Conservation (phyloP, 768 basidiomycete species). For the Mycena olivaceomarginata region DNA sequence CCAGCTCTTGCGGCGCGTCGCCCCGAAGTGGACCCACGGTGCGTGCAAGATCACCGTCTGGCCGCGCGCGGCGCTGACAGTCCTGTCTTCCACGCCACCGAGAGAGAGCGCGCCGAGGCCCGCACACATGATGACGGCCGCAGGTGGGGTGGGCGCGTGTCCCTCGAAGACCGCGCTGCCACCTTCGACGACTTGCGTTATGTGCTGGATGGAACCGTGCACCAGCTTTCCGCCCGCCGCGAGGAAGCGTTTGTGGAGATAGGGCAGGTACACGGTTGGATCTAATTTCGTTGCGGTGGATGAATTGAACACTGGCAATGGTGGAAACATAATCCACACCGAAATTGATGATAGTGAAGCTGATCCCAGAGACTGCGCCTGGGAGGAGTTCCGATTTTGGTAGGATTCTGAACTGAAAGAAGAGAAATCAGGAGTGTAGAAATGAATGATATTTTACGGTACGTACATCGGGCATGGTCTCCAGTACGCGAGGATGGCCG, state of each 20-base stretch:
- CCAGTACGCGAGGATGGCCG: constrained; percentile 47
- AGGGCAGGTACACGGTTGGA: constrained; percentile 76
- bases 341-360: constrained; percentile 34
- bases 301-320: too few relatives aligned
- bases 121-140: constrained; percentile 44
- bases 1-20: constrained; percentile 39
- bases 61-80: constrained; percentile 76
- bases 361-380: constrained; percentile 30
- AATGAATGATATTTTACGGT: background rate
- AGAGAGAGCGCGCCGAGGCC: constrained; percentile 70
- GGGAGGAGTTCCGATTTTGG: constrained; percentile 24
- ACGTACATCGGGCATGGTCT: constrained; percentile 62
- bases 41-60: constrained; percentile 77
- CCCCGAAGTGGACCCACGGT: constrained; percentile 58
- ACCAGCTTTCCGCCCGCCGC: constrained; percentile 71
- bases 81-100: constrained; percentile 76
- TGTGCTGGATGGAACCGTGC: constrained; percentile 73
- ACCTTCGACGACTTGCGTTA: constrained; percentile 73
- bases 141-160: constrained; percentile 26
- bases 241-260: constrained; percentile 77
- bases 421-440: background rate
- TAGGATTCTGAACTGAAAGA: constrained; percentile 33
- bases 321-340: background rate
- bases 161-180: constrained; percentile 53
- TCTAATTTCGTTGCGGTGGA: constrained; percentile 55